Evolutionary conservation across 495 filamentous ascomycete species (phyloP), one percentile per base, ranked within the genome.

Genomic region (Aspergillus wentii): DNA sequence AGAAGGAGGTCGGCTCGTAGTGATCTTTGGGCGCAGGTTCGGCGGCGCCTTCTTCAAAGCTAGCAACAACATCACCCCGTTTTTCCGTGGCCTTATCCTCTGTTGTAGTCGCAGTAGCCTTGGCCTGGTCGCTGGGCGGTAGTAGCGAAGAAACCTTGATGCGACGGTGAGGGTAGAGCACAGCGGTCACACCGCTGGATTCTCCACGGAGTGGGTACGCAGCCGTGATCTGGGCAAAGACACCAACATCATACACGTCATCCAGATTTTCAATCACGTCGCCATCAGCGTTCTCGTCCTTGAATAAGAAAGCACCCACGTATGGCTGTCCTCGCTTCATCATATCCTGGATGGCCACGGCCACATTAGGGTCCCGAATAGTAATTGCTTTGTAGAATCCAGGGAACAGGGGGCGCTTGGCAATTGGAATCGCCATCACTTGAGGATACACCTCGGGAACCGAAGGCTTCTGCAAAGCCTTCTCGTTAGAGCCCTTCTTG

Each of bases 341-440:
- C 81, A 94, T 92, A 45, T 99, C 94, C 46, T 88, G 79, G 41
- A 99, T 94, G 10, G 94, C 94, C 23, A 77, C 73, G 20, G 86
- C 80, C 16, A 99, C 94, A 47, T 88, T 83, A 4, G 81, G 85
- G 56, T 99, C 87, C 44, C 83, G 82, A 36, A 99, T 89, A 4
- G 92, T 97, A 42, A 99, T 86, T 3, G 94, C 90, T 59, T 99
- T 99, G 67, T 99, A 99, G 65, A 95, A 99, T 0, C 94, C 94
- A 0, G 94, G 94, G 62, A 96, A 99, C 2, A 99, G 66, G 17
- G 92, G 94, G 31, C 94, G 78, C 64, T 92, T 90, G 4, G 86
- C 84, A 49, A 99, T 95, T n/a, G 94, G 92, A 38, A 99, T 91
- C 1, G 94, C 94, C 84, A 99, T 89, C 33, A 99, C 89, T 54